Evolutionary conservation across 306 rosid genomes (phyloP).

Genomic region (Fagus sylvatica): DNA sequence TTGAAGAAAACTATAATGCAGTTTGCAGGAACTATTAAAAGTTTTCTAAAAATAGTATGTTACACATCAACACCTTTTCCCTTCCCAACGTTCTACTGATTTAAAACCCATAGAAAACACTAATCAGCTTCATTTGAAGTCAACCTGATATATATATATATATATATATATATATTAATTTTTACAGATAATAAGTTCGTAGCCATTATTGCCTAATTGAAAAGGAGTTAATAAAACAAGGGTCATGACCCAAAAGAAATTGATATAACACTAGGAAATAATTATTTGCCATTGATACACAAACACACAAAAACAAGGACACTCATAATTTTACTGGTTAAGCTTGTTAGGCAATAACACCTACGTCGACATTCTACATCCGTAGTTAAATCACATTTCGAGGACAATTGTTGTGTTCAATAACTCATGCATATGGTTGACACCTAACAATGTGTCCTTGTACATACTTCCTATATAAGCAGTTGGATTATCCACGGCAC

Average conservation of each 20-base stretch:
- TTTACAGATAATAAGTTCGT: background rate
- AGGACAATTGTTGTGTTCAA: background rate
- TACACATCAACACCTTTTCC: background rate
- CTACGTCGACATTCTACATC: background rate
- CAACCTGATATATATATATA: background rate
- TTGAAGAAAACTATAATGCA: background rate
- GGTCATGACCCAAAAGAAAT: background rate
- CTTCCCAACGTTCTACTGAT: background rate
- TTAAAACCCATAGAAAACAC: background rate
- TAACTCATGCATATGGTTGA: conserved; percentile 5
- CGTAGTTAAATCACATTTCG: background rate
- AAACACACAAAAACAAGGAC: background rate
- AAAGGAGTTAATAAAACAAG: background rate
- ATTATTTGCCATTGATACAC: background rate
- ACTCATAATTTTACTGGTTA: background rate
- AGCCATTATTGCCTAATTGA: background rate
- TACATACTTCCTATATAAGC: background rate
- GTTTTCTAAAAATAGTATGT: background rate
- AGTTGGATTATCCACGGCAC: background rate
- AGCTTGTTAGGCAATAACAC: background rate
- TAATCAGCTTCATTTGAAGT: background rate
- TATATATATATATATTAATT: background rate
- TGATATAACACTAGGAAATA: background rate
- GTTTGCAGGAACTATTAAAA: background rate
- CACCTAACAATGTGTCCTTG: background rate